These are phyloP conservation scores for Thyridium curvatum DNA, from an alignment of 2,329 filamentous ascomycete genomes.

Conservation along the genomic window DNA sequence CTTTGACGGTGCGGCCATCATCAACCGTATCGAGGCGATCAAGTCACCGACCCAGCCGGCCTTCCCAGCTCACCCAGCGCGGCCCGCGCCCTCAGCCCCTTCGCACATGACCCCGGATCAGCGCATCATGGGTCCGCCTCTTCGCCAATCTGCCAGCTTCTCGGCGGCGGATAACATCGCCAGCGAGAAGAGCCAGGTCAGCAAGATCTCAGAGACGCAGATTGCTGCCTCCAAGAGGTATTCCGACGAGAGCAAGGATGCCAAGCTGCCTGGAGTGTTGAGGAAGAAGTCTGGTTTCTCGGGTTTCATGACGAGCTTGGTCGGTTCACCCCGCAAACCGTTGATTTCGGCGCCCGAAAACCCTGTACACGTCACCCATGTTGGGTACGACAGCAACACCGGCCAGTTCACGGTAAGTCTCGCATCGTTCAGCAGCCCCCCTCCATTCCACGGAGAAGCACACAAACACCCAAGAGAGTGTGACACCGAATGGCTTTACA, in stretches of 20 bases:
- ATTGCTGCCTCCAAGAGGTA: conserved; percentile 61
- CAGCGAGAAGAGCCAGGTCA: conserved; percentile 34
- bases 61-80: conserved; percentile 20
- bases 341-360: conserved; percentile 98
- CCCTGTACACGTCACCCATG: conserved; percentile 94
- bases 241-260: conserved; percentile 69
- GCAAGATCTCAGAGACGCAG: conserved; percentile 34
- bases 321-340: conserved; percentile 82
- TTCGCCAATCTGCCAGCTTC: conserved; percentile 63
- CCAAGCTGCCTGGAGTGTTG: conserved; percentile 50
- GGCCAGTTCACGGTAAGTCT: conserved; percentile 86
- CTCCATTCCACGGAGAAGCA: too few relatives aligned
- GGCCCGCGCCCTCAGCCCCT: conserved; percentile 11
- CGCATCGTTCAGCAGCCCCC: too few relatives aligned
- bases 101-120: conserved; percentile 41
- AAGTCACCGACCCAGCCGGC: conserved; percentile 25
- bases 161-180: conserved; percentile 46
- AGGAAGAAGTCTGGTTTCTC: conserved; percentile 88
- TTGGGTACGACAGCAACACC: conserved; percentile 93
- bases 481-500: conserved; percentile 6
- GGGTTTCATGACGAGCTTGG: conserved; percentile 75
- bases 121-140: conserved; percentile 41
- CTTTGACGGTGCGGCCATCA: conserved; percentile 57
- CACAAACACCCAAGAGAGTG: too few relatives aligned
- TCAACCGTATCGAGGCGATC: conserved; percentile 52